A percentile compares a stretch with the other conserved stretches of the same genome.
phyloP scores from a whole-genome alignment of 2,329 filamentous ascomycete genomes.

The Penicillium sclerotigenum region DNA sequence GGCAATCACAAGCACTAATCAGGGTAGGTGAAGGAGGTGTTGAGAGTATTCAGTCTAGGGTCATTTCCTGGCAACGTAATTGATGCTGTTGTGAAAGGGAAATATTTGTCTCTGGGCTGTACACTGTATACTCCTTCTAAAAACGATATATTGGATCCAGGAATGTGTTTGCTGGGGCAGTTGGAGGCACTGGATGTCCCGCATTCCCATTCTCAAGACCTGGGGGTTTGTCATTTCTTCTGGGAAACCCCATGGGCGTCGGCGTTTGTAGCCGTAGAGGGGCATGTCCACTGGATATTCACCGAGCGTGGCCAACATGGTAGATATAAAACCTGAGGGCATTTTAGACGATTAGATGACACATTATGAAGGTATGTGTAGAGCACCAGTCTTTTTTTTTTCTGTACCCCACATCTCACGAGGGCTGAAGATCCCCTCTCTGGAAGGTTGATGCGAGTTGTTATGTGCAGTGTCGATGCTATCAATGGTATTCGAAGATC shows the following conservation, averaged over 20 bases:
- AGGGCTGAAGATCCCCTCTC: conserved; percentile 13
- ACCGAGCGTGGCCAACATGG: conserved; percentile 15
- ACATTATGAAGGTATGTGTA: not conserved
- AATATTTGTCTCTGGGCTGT: not conserved
- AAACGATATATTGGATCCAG: not conserved
- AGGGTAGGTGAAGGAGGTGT: too few species aligned
- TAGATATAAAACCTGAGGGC: conserved; percentile 1
- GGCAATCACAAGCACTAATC: too few species aligned
- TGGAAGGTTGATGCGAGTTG: conserved; percentile 20
- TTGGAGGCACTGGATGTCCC: not conserved
- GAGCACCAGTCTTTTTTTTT: not conserved
- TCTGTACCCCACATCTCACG: conserved; percentile 10
- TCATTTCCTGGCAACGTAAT: conserved; percentile 10
- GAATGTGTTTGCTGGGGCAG: not conserved
- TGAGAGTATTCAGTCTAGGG: not conserved
- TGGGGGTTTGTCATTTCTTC: conserved; percentile 11
- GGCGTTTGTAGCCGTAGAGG: conserved; percentile 11
- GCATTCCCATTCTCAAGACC: conserved; percentile 3
- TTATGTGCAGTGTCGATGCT: conserved; percentile 1
- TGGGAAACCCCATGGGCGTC: conserved; percentile 18
- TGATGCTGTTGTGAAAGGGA: not conserved
- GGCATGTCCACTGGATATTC: not conserved
- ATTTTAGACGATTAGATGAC: conserved; percentile 1
- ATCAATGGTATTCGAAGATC: conserved; percentile 1
- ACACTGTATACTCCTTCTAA: not conserved